A percentile compares a stretch with the other conserved stretches of the same genome.
Conservation (phyloP, 805 yeast species). For the Suhomyces faveliae region DNA sequence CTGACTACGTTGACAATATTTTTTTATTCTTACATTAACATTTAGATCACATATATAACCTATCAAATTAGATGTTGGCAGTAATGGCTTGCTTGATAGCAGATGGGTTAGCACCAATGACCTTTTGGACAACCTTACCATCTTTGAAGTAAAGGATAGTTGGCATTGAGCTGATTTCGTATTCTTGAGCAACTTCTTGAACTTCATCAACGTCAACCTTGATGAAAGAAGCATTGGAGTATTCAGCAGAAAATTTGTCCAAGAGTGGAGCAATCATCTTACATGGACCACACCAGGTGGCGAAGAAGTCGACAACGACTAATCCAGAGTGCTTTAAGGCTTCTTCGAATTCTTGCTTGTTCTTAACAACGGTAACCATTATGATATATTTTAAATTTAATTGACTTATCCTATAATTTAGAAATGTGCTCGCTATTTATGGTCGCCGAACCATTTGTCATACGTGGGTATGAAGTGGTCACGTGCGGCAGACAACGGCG, state of each 20-base stretch:
- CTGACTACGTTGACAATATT: no score
- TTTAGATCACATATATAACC: neutral
- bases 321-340: constrained; percentile 64
- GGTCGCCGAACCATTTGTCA: neutral
- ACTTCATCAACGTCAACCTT: constrained; percentile 91
- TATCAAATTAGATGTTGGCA: constrained; percentile 41
- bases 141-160: constrained; percentile 72
- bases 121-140: constrained; percentile 75
- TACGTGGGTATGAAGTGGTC: neutral
- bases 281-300: constrained; percentile 99
- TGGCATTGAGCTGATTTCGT: constrained; percentile 59
- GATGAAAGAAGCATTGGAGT: constrained; percentile 69
- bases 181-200: constrained; percentile 68
- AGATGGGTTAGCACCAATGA: constrained; percentile 89
- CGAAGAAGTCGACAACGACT: constrained; percentile 93
- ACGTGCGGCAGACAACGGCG: neutral
- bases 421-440: neutral
- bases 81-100: constrained; percentile 70
- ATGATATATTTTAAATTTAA: constrained; percentile 6
- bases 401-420: neutral
- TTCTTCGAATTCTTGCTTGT: constrained; percentile 58
- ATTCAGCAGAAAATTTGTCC: constrained; percentile 72
- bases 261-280: constrained; percentile 94
- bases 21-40: neutral
- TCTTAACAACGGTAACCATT: constrained; percentile 38